A percentile compares a stretch with the other conserved stretches of the same genome.
phyloP scores from a whole-genome alignment of 768 basidiomycete species.

The Boletus rex-veris region DNA sequence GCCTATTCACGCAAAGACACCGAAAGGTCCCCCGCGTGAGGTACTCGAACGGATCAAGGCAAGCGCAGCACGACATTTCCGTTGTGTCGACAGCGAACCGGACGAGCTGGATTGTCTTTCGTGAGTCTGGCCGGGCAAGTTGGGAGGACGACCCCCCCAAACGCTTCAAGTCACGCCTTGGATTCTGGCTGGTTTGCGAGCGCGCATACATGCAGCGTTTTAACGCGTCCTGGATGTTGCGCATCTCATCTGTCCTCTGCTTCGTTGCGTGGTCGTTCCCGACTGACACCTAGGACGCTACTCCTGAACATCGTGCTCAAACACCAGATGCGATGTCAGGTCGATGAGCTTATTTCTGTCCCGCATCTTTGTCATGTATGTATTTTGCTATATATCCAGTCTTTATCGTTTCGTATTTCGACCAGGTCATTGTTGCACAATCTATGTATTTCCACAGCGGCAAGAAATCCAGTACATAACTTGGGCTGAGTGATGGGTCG shows the following conservation, averaged over 20 bases:
- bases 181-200: neutral
- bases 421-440: neutral
- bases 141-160: no score
- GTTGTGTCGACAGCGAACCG: conserved; percentile 34
- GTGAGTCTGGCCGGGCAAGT: conserved; percentile 17
- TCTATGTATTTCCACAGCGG: neutral
- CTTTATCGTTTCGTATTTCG: neutral
- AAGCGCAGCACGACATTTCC: conserved; percentile 20
- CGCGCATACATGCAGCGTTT: neutral
- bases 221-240: neutral
- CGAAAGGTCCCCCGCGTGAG: conserved; percentile 38
- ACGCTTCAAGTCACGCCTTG: neutral
- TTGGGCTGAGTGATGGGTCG: neutral
- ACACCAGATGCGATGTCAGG: neutral
- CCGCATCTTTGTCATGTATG: neutral
- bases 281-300: neutral
- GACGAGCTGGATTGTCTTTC: conserved; percentile 48
- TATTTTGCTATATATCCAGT: conserved; percentile 3
- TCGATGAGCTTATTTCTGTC: neutral
- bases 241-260: no score
- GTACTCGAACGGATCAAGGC: conserved; percentile 38
- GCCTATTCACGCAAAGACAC: conserved; percentile 9
- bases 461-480: neutral
- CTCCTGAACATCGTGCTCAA: neutral
- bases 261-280: neutral